These are phyloP conservation scores for Aegilops bicornis DNA, from an alignment of 176 grass and related monocot genomes.

Conservation along the genomic window DNA sequence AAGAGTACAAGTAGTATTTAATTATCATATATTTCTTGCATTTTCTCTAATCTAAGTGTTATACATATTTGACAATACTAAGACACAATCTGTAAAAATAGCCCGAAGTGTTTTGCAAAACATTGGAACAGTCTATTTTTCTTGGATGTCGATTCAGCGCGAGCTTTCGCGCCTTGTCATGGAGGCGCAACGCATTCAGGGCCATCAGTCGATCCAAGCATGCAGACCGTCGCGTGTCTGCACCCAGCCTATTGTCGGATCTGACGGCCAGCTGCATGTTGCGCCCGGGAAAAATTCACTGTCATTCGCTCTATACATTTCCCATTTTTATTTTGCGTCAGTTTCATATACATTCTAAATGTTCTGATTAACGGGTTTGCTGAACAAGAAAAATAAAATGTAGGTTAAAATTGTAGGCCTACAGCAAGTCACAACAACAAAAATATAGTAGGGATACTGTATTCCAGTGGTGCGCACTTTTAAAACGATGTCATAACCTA, in stretches of 20 bases:
- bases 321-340: neutral
- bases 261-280: too few species aligned
- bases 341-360: neutral
- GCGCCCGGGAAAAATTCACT: too few species aligned
- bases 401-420: neutral
- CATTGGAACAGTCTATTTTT: neutral
- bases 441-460: neutral
- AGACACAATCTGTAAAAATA: neutral
- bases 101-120: neutral
- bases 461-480: neutral
- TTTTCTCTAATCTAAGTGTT: neutral
- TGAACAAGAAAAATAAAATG: neutral
- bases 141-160: too few species aligned
- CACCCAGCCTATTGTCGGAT: too few species aligned
- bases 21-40: neutral
- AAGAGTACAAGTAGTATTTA: neutral
- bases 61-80: neutral
- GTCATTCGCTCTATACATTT: too few species aligned
- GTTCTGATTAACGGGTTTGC: neutral
- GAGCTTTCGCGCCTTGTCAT: too few species aligned
- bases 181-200: too few species aligned
- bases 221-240: too few species aligned
- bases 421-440: neutral
- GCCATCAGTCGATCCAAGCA: too few species aligned
- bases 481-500: neutral